Evolutionary conservation across 202 grass and related monocot species (phyloP).

Genomic region (Cymbopogon flexuosus): DNA sequence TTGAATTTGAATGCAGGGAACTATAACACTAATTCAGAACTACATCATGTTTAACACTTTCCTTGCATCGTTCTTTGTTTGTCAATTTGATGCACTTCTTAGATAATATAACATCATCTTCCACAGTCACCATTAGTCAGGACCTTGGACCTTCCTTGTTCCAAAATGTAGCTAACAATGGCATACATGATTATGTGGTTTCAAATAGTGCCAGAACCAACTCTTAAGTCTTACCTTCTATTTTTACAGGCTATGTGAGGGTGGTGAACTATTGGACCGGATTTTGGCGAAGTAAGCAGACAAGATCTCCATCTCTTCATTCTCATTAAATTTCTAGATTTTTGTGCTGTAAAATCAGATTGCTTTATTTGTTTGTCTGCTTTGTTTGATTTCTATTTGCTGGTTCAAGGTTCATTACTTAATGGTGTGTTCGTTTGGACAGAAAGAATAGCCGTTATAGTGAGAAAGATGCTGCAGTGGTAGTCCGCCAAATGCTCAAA

Average conservation of each 20-base stretch:
- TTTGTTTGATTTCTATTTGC: constrained; percentile 25
- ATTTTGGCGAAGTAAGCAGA: constrained; percentile 88
- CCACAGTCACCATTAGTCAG: not conserved
- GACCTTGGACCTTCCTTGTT: not conserved
- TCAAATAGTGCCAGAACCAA: constrained; percentile 18
- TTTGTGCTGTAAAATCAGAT: constrained; percentile 13
- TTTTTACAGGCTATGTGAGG: constrained; percentile 93
- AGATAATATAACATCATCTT: constrained; percentile 10
- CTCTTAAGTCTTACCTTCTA: constrained; percentile 13
- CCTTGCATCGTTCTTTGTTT: not conserved
- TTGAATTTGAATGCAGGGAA: constrained; percentile 1
- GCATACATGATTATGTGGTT: constrained; percentile 5
- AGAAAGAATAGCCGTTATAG: constrained; percentile 96
- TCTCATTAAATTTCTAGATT: constrained; percentile 13
- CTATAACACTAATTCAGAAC: not conserved
- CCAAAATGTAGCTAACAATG: not conserved
- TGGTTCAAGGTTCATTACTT: constrained; percentile 21
- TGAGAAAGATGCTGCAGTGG: constrained; percentile 99
- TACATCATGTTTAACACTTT: not conserved
- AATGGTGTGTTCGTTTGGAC: constrained; percentile 18
- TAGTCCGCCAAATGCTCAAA: constrained; percentile 98
- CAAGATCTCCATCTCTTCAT: constrained; percentile 23
- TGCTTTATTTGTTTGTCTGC: constrained; percentile 15
- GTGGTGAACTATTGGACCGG: constrained; percentile 89
- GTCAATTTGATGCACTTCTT: constrained; percentile 10